Conservation (phyloP, 306 rosid genomes). For the Fagus sylvatica region DNA sequence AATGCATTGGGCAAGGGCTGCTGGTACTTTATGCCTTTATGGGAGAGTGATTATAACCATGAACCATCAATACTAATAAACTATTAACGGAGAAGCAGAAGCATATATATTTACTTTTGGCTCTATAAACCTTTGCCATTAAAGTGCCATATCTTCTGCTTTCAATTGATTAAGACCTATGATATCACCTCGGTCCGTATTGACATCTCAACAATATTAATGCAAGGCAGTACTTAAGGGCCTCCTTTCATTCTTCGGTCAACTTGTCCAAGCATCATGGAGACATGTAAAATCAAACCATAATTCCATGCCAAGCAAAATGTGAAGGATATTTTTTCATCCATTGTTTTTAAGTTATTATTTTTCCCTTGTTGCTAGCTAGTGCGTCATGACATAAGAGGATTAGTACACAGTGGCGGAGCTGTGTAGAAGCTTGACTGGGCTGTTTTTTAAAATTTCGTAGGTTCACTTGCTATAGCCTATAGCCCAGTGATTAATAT, state of each 20-base stretch:
- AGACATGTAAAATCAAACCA: slow-evolving; percentile 27
- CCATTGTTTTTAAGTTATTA: background rate
- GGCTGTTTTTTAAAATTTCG: too few relatives aligned
- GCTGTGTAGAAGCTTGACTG: too few relatives aligned
- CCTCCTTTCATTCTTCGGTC: slow-evolving; percentile 30
- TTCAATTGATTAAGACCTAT: slow-evolving; percentile 27
- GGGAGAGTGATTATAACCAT: slow-evolving; percentile 12
- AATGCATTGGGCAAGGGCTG: slow-evolving; percentile 16
- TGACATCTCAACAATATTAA: slow-evolving; percentile 22
- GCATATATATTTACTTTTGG: slow-evolving; percentile 10
- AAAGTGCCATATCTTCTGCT: slow-evolving; percentile 16
- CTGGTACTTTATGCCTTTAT: slow-evolving; percentile 22
- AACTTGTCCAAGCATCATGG: slow-evolving; percentile 39
- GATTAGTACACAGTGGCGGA: background rate
- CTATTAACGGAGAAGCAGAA: slow-evolving; percentile 25
- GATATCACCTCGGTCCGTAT: slow-evolving; percentile 15
- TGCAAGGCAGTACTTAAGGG: slow-evolving; percentile 25
- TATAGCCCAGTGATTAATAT: too few relatives aligned
- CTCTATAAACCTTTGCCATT: slow-evolving; percentile 23
- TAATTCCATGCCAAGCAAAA: slow-evolving; percentile 24
- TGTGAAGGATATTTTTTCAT: background rate
- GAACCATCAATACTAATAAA: slow-evolving; percentile 4
- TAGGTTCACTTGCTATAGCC: too few relatives aligned
- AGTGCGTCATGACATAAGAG: background rate
- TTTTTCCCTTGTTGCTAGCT: background rate